Percentiles rank a stretch among this genome's conserved stretches.
Evolutionary conservation across 345 rosid genomes (phyloP).

Genomic region (Rhodamnia argentea): DNA sequence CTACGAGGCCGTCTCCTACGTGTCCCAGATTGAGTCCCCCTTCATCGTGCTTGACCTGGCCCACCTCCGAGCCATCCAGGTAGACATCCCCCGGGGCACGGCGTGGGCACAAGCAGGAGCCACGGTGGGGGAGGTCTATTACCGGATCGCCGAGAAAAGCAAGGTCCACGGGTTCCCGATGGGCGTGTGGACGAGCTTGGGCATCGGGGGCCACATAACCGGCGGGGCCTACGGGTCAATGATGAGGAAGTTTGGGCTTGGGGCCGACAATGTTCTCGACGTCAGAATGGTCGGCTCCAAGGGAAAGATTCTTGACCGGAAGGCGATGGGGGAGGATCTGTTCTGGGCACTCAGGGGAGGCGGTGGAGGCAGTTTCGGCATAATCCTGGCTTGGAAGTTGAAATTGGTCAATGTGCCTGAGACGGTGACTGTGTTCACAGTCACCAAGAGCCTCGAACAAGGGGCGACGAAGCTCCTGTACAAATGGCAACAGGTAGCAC

Average conservation of each 20-base stretch:
- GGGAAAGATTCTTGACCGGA: slow-evolving; percentile 44
- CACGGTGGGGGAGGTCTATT: slow-evolving; percentile 51
- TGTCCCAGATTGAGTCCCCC: slow-evolving; percentile 35
- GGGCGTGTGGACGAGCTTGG: slow-evolving; percentile 54
- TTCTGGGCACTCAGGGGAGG: slow-evolving; percentile 81
- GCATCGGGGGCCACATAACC: slow-evolving; percentile 56
- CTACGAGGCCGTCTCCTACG: slow-evolving; percentile 53
- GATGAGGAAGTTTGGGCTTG: slow-evolving; percentile 76
- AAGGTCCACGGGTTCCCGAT: slow-evolving; percentile 52
- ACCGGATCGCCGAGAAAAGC: slow-evolving; percentile 51
- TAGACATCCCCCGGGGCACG: slow-evolving; percentile 19
- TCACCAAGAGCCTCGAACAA: slow-evolving; percentile 39
- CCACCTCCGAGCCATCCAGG: slow-evolving; percentile 27
- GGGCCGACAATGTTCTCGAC: slow-evolving; percentile 64
- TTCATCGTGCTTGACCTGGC: slow-evolving; percentile 45
- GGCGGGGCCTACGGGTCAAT: slow-evolving; percentile 64
- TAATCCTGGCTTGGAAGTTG: slow-evolving; percentile 51
- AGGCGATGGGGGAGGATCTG: slow-evolving; percentile 50
- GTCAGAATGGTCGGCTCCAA: slow-evolving; percentile 45
- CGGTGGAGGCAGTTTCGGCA: slow-evolving; percentile 62
- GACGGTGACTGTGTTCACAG: slow-evolving; percentile 49
- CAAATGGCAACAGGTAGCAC: slow-evolving; percentile 45
- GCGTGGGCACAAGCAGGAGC: slow-evolving; percentile 86
- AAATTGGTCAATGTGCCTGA: slow-evolving; percentile 57
- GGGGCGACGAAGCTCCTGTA: slow-evolving; percentile 30